phyloP scores from a whole-genome alignment of 2,329 filamentous ascomycete species.

The Stagonosporopsis vannaccii region DNA sequence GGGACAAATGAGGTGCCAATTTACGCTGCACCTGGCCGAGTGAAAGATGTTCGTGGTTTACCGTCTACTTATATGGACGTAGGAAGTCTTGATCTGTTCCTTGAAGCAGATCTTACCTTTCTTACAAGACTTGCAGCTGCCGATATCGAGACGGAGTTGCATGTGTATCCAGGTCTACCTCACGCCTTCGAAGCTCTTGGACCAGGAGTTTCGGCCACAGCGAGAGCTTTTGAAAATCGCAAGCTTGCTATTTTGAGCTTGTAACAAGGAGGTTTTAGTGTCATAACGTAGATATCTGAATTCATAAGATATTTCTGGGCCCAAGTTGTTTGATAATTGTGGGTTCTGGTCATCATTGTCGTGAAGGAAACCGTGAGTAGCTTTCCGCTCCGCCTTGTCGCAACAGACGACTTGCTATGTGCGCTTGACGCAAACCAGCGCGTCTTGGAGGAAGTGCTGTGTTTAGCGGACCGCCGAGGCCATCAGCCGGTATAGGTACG shows the following conservation, averaged over 20 bases:
- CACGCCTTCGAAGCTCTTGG: slow-evolving; percentile 13
- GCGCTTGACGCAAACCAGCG: no score
- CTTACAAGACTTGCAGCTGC: slow-evolving; percentile 49
- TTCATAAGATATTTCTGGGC: no score
- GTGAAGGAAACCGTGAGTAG: no score
- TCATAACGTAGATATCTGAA: no score
- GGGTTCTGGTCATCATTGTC: no score
- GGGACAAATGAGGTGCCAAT: neutral
- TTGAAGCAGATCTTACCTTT: slow-evolving; percentile 53
- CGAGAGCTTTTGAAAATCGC: neutral
- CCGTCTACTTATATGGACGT: slow-evolving; percentile 56
- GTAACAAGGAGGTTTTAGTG: no score
- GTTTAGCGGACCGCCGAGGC: no score
- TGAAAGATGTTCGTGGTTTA: slow-evolving; percentile 40
- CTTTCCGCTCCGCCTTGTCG: no score
- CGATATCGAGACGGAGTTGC: slow-evolving; percentile 53
- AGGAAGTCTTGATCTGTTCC: slow-evolving; percentile 55
- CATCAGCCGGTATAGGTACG: no score
- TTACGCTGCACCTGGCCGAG: slow-evolving; percentile 47
- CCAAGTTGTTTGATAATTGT: no score
- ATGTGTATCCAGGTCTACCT: slow-evolving; percentile 51
- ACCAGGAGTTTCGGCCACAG: neutral
- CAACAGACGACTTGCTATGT: no score
- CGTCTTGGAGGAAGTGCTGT: no score
- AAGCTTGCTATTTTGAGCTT: neutral